These are phyloP conservation scores for Musa itinerans DNA, from an alignment of 176 grass and related monocot genomes.

Conservation along the genomic window DNA sequence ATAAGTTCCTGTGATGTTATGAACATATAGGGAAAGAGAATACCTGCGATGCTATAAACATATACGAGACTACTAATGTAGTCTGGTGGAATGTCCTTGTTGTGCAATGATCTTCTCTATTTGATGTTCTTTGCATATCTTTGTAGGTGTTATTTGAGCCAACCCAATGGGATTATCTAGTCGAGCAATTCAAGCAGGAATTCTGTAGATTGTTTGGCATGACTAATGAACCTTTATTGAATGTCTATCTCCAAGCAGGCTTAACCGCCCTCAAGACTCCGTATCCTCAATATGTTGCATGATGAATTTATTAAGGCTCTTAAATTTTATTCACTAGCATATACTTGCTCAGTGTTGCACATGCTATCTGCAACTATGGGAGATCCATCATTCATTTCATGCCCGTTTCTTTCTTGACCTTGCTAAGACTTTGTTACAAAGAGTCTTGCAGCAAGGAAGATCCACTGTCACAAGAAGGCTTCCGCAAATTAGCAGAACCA, in stretches of 20 bases:
- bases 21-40: no score
- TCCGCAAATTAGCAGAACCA: conserved; percentile 76
- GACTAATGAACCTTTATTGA: conserved; percentile 74
- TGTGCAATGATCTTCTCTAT: neutral
- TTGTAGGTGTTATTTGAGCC: conserved; percentile 78
- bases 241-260: conserved; percentile 96
- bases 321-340: no score
- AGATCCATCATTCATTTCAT: no score
- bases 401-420: conserved; percentile 39
- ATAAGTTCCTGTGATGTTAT: no score
- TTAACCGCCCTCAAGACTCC: conserved; percentile 84
- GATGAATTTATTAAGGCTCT: no score
- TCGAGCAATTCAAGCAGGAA: conserved; percentile 87
- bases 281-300: conserved; percentile 40
- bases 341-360: no score
- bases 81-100: neutral
- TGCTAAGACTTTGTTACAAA: conserved; percentile 65
- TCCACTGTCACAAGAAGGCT: conserved; percentile 65
- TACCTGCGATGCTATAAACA: no score
- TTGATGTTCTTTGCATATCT: conserved; percentile 1
- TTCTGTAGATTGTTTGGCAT: conserved; percentile 93
- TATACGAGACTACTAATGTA: neutral
- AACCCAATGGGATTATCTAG: conserved; percentile 62
- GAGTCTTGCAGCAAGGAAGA: conserved; percentile 85
- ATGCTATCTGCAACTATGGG: no score